Evolutionary conservation across 352 stramenopile species (phyloP), one percentile per base, ranked within the genome.

Genomic region (Phytopythium vexans): DNA sequence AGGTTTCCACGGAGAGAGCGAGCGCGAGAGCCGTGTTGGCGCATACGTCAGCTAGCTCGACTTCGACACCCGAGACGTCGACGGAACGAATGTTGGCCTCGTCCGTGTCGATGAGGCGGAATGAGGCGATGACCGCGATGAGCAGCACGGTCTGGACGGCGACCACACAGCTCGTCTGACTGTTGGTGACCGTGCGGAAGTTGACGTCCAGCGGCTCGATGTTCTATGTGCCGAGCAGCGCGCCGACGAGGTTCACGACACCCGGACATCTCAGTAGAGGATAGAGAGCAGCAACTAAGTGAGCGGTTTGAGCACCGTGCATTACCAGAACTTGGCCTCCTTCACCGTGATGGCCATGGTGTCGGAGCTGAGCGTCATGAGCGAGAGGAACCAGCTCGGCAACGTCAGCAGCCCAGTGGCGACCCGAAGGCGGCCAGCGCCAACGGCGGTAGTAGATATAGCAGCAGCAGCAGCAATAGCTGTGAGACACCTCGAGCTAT

Each of bases 301-400:
- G 11, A 62, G 6, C 4, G 61, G 3, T 31, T 72, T 76, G 6
- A 60, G 50, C 15, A 59, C 41, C 12, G 63, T 64, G 44, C 72
- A 76, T 47, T 72, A 76, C 63, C 67, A 76, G 33, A 72, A 76
- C 11, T 76, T 63, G 54, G 66, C 70, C 14, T 72, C 45, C 9
- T 41, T 41, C 2, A 58, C 14, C 4, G 72, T 46, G 11, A 70
- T 45, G 15, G 35, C 32, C 9, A 70, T 9, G 47, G 72, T 60
- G 37, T 74, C 65, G 47, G 57, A 42, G 12, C 65, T 70, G 9
- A 67, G 58, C 38, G 64, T 78, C 6, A 50, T 44, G 33, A 58
- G 52, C 3, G 66, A 64, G 33, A 63, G 61, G 8, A 56, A 39
- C 5, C 58, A 41, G 3, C 55, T 50, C 36, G 59, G 58, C 3